Evolutionary conservation across 495 filamentous ascomycete species (phyloP), one percentile per base, ranked within the genome.

Genomic region (Astrothelium macrocarpum): DNA sequence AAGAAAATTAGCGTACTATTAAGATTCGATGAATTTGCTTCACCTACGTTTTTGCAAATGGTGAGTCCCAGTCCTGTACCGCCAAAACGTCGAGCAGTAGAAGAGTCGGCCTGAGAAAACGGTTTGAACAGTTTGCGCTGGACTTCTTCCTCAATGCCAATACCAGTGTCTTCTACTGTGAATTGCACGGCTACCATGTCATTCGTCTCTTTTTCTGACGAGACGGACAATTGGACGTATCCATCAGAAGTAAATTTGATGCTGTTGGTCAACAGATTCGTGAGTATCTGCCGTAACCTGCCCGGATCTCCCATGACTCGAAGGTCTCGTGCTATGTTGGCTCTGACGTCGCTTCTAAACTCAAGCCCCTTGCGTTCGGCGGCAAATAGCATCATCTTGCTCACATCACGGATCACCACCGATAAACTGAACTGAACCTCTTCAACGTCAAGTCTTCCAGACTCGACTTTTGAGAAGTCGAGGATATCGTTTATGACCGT

Each of bases 401-500:
- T 79, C 20, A 93, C 81, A 66, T 92, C 85, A 34, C 84, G 74
- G 0, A 93, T 80, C n/a, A 92, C 82, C 0, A 87, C 72, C 4
- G 84, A 84, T 14, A 95, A 77, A 4, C 85, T 87, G 68, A 95
- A 96, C 49, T 89, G 88, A 5, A 89, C 85, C 60, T 88, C 84
- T 74, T 90, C 87, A 34, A 90, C 85, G 66, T 90, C 87, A 16
- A 90, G 71, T 9, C 80, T 75, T 2, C 89, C 90, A 12, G 87
- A 89, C 64, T 93, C 91, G 20, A 95, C 82, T 69, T 95, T 95
- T 1, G 89, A 92, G 66, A 93, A 87, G 71, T 95, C 91, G 2
- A 95, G 77, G 42, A 94, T 92, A 67, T 95, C 90, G 64, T 95
- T 95, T 73, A 95, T 94, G 26, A 95, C 87, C 2, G 88, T 89